Base-by-base conservation (phyloP, 768 basidiomycete genomes). In the Tylopilus subfusipes region DNA sequence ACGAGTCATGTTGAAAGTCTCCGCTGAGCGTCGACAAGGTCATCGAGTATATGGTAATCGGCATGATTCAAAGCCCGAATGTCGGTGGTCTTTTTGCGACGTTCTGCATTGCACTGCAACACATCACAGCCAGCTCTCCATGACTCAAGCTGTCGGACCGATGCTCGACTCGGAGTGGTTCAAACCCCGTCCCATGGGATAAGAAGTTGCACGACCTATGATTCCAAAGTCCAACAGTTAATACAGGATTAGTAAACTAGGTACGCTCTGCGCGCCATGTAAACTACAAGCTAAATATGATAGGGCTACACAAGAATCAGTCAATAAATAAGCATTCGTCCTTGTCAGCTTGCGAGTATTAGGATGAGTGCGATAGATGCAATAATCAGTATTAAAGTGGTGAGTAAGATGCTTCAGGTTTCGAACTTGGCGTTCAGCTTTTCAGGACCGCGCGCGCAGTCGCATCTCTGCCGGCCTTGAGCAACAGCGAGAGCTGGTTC, bases 401-500 rank as follows among this genome's bases (percentile, higher is more conserved):
- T 64, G 52, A 51, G 50, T 61, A 48, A 42, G 16, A 18, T 47
- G 21, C 3, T 21, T 43, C 14, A 19, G 22, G 14, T 25, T 48
- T 45, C 18, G 39, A 24, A 21, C 18, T 53, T 39, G 47, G 36
- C 38, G 8, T 27, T 52, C 43, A 69, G 14, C 51, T 65, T 46
- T 69, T 79, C 54, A 89, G 60, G 56, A 82, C 68, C 11, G 88
- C 75, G 11, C 90, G 80, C 52, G 73, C 65, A 7, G 96, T 98
- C 29, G 93, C 90, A 62, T 97, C 95, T 54, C 96, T 81, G 13
- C 90, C 91, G 19, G 88, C 84, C 72, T 97, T 98, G 54, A 99
- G 77, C 44, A 97, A 82, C 12, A 81, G 71, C 13, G 91, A 82
- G 21, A 98, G 74, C 36, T 86, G 84, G 57, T 87, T 97, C 2